Percentiles rank a stretch among this genome's conserved stretches.
Evolutionary conservation across 1,284 basidiomycete genomes (phyloP).

Genomic region (Crucibulum parvulum): DNA sequence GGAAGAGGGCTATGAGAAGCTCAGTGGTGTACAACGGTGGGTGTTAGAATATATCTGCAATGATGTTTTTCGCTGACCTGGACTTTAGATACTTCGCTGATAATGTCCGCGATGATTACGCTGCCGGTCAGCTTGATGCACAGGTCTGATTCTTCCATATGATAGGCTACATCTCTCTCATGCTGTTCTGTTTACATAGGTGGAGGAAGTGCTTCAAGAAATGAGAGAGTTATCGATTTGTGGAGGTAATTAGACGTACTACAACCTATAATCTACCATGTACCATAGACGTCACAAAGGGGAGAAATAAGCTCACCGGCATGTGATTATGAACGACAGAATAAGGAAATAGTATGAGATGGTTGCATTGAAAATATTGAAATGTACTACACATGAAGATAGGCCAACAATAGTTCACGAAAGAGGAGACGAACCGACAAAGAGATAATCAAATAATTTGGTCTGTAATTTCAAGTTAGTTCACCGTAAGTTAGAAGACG

Average conservation of each 20-base stretch:
- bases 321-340: too few species aligned
- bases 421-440: too few species aligned
- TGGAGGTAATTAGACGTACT: slow-evolving; percentile 51
- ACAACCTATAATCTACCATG: not conserved
- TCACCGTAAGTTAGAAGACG: too few species aligned
- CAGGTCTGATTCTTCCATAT: slow-evolving; percentile 62
- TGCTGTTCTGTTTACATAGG: slow-evolving; percentile 44
- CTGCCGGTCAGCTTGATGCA: slow-evolving; percentile 93
- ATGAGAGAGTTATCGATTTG: slow-evolving; percentile 97
- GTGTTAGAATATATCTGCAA: slow-evolving; percentile 12
- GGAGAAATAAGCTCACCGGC: too few species aligned
- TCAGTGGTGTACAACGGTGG: slow-evolving; percentile 92
- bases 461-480: too few species aligned
- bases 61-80: slow-evolving; percentile 1
- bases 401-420: too few species aligned
- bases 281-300: too few species aligned
- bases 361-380: too few species aligned
- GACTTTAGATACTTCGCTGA: slow-evolving; percentile 84
- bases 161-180: not conserved
- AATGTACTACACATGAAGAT: too few species aligned
- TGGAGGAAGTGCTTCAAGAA: slow-evolving; percentile 93
- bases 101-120: slow-evolving; percentile 94
- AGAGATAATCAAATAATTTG: too few species aligned
- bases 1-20: slow-evolving; percentile 98
- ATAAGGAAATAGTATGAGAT: too few species aligned